Percentiles rank a stretch among this genome's conserved stretches.
phyloP scores from a whole-genome alignment of 768 basidiomycete genomes.

The Russula sp. region DNA sequence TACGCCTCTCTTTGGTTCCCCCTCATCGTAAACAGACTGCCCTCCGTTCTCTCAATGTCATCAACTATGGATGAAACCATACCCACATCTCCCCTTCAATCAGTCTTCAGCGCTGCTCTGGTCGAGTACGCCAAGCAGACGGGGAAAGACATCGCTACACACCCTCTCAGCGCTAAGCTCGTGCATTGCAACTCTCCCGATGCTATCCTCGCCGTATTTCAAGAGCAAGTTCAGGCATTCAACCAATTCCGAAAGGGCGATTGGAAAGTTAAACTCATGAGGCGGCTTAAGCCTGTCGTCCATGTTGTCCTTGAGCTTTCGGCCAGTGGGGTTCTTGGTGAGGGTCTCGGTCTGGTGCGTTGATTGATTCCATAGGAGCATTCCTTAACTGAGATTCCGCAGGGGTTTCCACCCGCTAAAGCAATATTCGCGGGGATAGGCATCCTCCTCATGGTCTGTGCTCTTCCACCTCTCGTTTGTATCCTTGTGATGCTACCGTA shows the following conservation, averaged over 20 bases:
- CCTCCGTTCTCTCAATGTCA: not conserved
- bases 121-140: not conserved
- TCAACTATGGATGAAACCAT: too few relatives aligned
- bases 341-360: not conserved
- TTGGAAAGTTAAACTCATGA: not conserved
- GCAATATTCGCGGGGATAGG: not conserved
- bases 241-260: not conserved
- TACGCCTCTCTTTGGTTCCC: not conserved
- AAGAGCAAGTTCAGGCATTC: not conserved
- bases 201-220: not conserved
- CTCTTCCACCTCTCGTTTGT: not conserved
- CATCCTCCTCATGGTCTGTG: not conserved
- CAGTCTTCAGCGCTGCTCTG: not conserved
- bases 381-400: not conserved
- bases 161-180: not conserved
- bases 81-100: not conserved
- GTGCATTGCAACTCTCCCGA: not conserved
- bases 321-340: not conserved
- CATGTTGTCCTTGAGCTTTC: not conserved
- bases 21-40: not conserved
- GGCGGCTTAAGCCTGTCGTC: not conserved
- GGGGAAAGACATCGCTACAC: not conserved
- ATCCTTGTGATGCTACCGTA: not conserved
- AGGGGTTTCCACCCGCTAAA: not conserved
- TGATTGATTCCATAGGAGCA: not conserved